Evolutionary conservation across 306 rosid genomes (phyloP), one percentile per base, ranked within the genome.

Genomic region (Gastrolobium villosum): DNA sequence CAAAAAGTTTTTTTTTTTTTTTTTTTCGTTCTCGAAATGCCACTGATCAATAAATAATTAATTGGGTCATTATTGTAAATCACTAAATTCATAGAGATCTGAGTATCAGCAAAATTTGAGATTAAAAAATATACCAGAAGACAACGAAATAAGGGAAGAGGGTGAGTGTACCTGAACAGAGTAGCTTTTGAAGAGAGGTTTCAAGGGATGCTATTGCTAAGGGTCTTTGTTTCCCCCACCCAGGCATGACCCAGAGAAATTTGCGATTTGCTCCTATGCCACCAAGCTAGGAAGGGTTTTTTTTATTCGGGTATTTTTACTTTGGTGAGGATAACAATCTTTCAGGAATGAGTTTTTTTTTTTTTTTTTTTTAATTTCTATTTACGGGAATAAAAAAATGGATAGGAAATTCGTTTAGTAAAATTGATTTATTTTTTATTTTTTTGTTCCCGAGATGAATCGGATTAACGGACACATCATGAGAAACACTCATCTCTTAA

Each of bases 131-230:
- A 60, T 26, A 1, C 8, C 1, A 0, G 7, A 35, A 40, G 40
- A 39, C 7, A 64, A 4, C 7, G 50, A 64, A 64, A 7, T 14
- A 39, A 7, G 13, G 15, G 48, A 7, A n/a, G 44, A 31, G 57
- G 48, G 36, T 14, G 36, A 36, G 35, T 50, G 31, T 72, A 55
- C 77, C 77, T 72, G 6, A 9, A 34, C 35, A 35, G 75, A 0
- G 1, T 34, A 11, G 13, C 8, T 69, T 6, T 34, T 11, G 43
- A 31, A 32, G 43, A 7, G n/a, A 32, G 28, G 39, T 11, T 28
- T 44, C 36, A 20, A 40, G 52, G 57, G n/a, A 13, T 11, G 15
- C 20, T 48, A n/a, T n/a, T n/a, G n/a, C n/a, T n/a, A n/a, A 11
- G 7, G 54, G 15, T 20, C 26, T 20, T 20, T 1, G 26, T 20